Conservation (phyloP, 768 basidiomycete genomes). For the Suillus plorans region DNA sequence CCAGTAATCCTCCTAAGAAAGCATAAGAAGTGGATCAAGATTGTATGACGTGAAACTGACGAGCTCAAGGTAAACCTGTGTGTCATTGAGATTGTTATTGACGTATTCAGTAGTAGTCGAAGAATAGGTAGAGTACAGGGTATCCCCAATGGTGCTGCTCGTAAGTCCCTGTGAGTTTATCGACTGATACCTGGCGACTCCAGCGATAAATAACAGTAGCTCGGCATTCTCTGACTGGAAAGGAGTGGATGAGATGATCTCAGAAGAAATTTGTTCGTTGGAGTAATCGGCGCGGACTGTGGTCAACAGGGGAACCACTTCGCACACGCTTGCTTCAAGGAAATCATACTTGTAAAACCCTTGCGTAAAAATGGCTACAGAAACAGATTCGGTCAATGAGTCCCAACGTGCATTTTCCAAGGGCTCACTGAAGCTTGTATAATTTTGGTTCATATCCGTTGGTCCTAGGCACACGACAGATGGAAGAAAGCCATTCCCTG, state of each 20-base stretch:
- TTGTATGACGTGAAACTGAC: background rate
- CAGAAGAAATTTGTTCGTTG: background rate
- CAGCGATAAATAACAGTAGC: constrained; percentile 15
- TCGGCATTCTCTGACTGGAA: constrained; percentile 4
- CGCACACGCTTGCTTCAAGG: constrained; percentile 10
- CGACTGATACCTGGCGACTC: constrained; percentile 2
- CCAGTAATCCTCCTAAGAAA: background rate
- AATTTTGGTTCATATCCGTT: background rate
- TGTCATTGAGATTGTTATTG: background rate
- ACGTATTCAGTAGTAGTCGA: background rate
- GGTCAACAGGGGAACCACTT: background rate
- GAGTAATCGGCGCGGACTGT: background rate
- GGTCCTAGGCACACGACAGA: constrained; percentile 14
- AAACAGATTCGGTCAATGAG: background rate
- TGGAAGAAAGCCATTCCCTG: constrained; percentile 7
- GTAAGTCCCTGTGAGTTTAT: background rate
- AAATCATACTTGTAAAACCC: constrained; percentile 9
- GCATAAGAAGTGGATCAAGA: background rate
- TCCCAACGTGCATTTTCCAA: background rate
- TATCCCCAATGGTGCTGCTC: background rate
- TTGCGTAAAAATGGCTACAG: constrained; percentile 6
- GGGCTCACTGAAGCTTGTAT: background rate
- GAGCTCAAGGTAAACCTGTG: background rate
- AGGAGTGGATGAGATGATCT: background rate
- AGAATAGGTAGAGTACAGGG: background rate